A percentile compares a stretch with the other conserved stretches of the same genome.
Conservation (phyloP, 768 basidiomycete species). For the Termitomyces sp. region DNA sequence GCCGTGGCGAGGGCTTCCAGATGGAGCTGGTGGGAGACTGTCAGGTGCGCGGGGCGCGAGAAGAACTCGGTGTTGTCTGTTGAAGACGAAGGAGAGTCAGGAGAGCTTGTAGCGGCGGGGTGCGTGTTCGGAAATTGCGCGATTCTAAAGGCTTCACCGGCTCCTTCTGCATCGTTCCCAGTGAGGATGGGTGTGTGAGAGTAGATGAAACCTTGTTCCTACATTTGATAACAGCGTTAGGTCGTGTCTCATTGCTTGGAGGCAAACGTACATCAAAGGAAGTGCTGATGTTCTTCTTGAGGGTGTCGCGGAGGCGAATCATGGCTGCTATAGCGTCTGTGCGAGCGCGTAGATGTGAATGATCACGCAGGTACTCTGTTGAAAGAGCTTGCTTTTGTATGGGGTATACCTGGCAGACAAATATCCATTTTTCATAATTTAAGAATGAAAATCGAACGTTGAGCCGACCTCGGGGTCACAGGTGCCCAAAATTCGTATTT, state of each 20-base stretch:
- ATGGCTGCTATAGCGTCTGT: conserved; percentile 71
- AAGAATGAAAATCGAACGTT: neutral
- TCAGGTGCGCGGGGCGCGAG: conserved; percentile 74
- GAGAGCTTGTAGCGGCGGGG: conserved; percentile 20
- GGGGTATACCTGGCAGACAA: conserved; percentile 64
- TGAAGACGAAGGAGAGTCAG: conserved; percentile 11
- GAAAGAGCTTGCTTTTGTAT: conserved; percentile 89
- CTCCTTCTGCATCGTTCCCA: conserved; percentile 92
- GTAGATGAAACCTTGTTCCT: conserved; percentile 79
- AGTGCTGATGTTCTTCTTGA: conserved; percentile 54
- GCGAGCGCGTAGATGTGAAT: conserved; percentile 85
- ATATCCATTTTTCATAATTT: neutral
- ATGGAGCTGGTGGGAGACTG: conserved; percentile 95
- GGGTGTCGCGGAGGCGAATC: conserved; percentile 65
- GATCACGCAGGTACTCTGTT: conserved; percentile 77
- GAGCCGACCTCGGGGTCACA: conserved; percentile 45
- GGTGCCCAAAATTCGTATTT: conserved; percentile 41
- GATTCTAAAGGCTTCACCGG: conserved; percentile 87
- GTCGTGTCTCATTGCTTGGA: neutral
- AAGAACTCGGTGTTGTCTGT: conserved; percentile 58
- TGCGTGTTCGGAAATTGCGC: conserved; percentile 36
- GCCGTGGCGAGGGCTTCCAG: conserved; percentile 84
- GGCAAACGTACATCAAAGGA: conserved; percentile 66
- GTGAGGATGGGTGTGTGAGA: conserved; percentile 88
- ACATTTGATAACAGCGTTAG: neutral